A percentile compares a stretch with the other conserved stretches of the same genome.
Conservation (phyloP, 768 basidiomycete species). For the Leccinum truebloodii region DNA sequence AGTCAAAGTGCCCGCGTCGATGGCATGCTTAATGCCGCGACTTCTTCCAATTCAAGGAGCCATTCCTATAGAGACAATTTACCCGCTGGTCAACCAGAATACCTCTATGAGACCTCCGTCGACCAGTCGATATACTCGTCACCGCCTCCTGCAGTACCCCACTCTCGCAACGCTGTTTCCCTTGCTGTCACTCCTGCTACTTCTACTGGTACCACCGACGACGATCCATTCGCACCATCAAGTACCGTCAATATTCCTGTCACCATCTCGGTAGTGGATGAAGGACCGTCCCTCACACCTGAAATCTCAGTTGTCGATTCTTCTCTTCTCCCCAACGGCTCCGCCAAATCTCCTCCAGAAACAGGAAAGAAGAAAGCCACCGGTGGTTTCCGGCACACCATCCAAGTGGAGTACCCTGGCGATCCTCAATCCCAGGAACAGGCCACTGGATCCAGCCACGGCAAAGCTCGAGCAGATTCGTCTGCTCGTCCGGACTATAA, state of each 20-base stretch:
- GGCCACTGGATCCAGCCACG: conserved; percentile 19
- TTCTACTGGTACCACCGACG: conserved; percentile 44
- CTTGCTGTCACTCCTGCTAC: conserved; percentile 49
- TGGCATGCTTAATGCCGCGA: conserved; percentile 36
- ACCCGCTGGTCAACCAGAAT: conserved; percentile 54
- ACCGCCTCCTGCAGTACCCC: conserved; percentile 33
- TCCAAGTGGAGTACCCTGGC: conserved; percentile 90
- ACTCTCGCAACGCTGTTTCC: conserved; percentile 40
- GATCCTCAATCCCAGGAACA: conserved; percentile 41
- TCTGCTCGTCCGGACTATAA: conserved; percentile 16
- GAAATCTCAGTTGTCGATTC: conserved; percentile 22
- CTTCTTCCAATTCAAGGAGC: conserved; percentile 39
- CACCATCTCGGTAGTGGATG: conserved; percentile 31
- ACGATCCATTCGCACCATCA: conserved; percentile 71
- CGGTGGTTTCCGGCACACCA: conserved; percentile 77
- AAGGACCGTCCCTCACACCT: conserved; percentile 18
- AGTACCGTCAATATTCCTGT: conserved; percentile 31
- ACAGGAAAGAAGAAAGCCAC: conserved; percentile 46
- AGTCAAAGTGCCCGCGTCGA: conserved; percentile 60
- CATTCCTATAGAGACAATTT: conserved; percentile 52
- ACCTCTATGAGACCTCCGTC: conserved; percentile 70
- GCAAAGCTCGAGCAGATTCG: conserved; percentile 19
- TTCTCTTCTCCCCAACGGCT: conserved; percentile 25
- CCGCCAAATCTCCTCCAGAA: conserved; percentile 40
- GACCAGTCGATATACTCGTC: conserved; percentile 54